These are phyloP conservation scores for Dactylonectria estremocensis DNA, from an alignment of 2,329 filamentous ascomycete species.

Conservation along the genomic window DNA sequence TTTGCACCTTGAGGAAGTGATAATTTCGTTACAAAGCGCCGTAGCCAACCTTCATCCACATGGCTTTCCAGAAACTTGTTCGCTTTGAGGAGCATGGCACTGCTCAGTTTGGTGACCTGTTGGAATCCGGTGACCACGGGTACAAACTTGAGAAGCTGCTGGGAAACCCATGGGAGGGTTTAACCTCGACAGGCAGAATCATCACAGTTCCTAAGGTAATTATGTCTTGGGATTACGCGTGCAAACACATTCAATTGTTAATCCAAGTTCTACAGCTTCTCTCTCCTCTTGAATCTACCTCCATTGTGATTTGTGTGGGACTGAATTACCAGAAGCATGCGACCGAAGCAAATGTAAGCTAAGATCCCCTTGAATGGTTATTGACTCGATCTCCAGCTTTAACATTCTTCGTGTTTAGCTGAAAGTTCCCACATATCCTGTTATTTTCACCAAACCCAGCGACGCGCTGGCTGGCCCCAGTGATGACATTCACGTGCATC, in stretches of 20 bases:
- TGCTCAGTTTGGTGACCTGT: neutral
- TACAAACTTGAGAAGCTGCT: neutral
- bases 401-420: neutral
- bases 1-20: too few relatives aligned
- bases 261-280: neutral
- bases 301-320: constrained; percentile 16
- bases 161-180: neutral
- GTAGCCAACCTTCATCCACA: neutral
- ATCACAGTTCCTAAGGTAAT: neutral
- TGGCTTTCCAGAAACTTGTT: neutral
- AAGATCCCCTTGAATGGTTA: neutral
- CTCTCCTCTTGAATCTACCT: neutral
- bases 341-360: constrained; percentile 6
- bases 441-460: constrained; percentile 14
- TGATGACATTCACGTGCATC: constrained; percentile 11
- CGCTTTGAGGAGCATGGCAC: neutral
- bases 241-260: neutral
- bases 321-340: constrained; percentile 15
- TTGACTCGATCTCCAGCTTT: too few relatives aligned
- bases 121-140: neutral
- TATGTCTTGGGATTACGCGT: neutral
- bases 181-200: neutral
- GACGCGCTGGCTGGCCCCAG: constrained; percentile 10
- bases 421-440: constrained; percentile 13
- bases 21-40: too few relatives aligned